A percentile compares a stretch with the other conserved stretches of the same genome.
phyloP scores from a whole-genome alignment of 768 basidiomycete genomes.

The Kwoniella europaea region DNA sequence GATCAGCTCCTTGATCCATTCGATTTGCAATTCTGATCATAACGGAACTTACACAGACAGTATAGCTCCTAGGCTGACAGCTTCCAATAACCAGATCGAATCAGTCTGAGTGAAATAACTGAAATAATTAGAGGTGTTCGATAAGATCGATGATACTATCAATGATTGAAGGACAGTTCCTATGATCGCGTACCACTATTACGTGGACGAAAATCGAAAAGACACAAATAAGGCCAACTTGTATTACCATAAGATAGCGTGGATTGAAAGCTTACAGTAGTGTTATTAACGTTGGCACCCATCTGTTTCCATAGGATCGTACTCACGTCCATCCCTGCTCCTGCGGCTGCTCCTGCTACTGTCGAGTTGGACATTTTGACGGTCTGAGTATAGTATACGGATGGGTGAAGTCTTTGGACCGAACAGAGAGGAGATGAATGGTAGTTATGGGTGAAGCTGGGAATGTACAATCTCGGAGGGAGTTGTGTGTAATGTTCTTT shows the following conservation, averaged over 20 bases:
- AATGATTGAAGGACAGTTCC: constrained; percentile 15
- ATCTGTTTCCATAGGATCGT: constrained; percentile 8
- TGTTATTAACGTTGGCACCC: not conserved
- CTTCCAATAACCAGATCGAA: constrained; percentile 12
- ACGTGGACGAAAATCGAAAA: no score
- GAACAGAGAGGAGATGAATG: no score
- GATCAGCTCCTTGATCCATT: not conserved
- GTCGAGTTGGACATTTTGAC: constrained; percentile 1
- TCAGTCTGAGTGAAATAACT: constrained; percentile 15
- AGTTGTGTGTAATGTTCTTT: no score
- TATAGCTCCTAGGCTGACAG: not conserved
- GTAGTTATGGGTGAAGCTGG: no score
- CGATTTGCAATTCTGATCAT: not conserved
- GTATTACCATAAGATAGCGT: no score
- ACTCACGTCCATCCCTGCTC: constrained; percentile 1
- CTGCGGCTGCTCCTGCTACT: not conserved
- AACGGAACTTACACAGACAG: constrained; percentile 6
- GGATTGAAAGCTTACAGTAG: not conserved
- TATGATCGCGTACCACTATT: constrained; percentile 13
- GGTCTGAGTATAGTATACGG: no score
- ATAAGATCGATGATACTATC: constrained; percentile 13
- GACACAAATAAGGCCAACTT: no score
- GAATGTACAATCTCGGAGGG: no score
- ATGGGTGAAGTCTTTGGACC: no score
- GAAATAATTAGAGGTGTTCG: constrained; percentile 6